A percentile compares a stretch with the other conserved stretches of the same genome.
Evolutionary conservation across 768 basidiomycete species (phyloP).

Genomic region (Tylopilus subfusipes): DNA sequence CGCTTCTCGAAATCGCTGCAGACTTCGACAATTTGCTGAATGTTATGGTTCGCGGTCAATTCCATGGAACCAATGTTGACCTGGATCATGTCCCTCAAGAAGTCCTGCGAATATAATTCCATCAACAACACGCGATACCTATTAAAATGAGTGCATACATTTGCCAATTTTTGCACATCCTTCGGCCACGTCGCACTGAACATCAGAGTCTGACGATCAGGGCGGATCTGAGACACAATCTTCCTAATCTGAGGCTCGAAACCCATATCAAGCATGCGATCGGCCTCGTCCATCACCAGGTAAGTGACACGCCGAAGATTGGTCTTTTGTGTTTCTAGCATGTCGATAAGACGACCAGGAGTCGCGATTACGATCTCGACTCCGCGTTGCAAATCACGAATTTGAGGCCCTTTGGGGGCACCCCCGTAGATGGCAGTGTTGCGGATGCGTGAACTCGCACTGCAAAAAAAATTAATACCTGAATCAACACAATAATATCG

Average conservation of each 20-base stretch:
- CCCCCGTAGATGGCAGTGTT: conserved; percentile 99
- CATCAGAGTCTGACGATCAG: conserved; percentile 98
- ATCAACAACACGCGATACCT: not conserved
- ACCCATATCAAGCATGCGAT: conserved; percentile 99
- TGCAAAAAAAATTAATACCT: conserved; percentile 25
- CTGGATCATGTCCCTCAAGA: conserved; percentile 94
- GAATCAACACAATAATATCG: not conserved
- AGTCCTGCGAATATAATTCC: conserved; percentile 58
- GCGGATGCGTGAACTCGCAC: conserved; percentile 89
- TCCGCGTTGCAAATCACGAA: conserved; percentile 94
- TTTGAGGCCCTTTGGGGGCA: conserved; percentile 97
- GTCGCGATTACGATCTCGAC: conserved; percentile 99
- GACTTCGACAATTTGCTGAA: conserved; percentile 92
- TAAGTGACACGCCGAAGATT: conserved; percentile 96
- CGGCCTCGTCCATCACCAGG: conserved; percentile 98
- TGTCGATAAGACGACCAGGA: conserved; percentile 98
- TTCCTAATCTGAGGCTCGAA: conserved; percentile 99
- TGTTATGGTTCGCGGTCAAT: conserved; percentile 96
- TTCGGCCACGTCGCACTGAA: conserved; percentile 99
- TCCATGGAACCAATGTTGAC: conserved; percentile 99
- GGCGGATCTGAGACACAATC: conserved; percentile 95
- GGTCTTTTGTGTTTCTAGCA: conserved; percentile 95
- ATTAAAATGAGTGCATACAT: conserved; percentile 42
- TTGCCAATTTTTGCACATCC: conserved; percentile 96
- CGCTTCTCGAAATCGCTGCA: conserved; percentile 98